Conservation (phyloP, 371 early-diverging fungal genomes). For the Coemansia sp. region DNA sequence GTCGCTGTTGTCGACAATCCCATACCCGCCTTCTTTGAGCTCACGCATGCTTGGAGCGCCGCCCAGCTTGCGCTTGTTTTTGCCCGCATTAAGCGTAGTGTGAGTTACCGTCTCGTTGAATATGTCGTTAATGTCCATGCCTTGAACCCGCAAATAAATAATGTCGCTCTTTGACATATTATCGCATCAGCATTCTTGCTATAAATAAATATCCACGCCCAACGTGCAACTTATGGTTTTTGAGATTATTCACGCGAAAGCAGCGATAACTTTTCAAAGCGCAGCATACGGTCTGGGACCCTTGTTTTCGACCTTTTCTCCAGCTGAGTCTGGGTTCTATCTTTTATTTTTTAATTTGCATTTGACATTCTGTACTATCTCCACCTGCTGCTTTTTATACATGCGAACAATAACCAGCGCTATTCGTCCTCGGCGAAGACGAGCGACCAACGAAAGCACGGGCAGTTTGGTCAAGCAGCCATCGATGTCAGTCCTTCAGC, state of each 20-base stretch:
- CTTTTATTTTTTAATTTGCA: not conserved
- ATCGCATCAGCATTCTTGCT: not conserved
- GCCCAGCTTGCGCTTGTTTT: constrained; percentile 30
- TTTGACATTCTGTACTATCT: constrained; percentile 1
- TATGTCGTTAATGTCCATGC: constrained; percentile 48
- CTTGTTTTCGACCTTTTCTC: no score
- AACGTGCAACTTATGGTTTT: no score
- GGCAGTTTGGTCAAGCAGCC: constrained; percentile 3
- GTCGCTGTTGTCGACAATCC: not conserved
- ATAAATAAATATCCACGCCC: no score
- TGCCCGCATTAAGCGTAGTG: constrained; percentile 25
- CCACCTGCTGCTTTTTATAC: not conserved
- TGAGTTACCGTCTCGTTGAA: constrained; percentile 36
- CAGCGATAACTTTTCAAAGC: no score
- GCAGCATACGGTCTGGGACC: no score
- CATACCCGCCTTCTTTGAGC: constrained; percentile 45
- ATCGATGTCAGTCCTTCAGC: not conserved
- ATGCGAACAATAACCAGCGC: constrained; percentile 35
- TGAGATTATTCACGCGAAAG: no score
- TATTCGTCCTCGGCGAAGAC: constrained; percentile 28
- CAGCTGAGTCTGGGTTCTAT: no score
- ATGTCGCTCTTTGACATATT: no score
- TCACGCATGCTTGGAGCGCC: constrained; percentile 33
- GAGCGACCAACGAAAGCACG: constrained; percentile 12
- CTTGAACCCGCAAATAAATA: not conserved